These are phyloP conservation scores for Boletus pseudopeckii DNA, from an alignment of 768 basidiomycete species.

Conservation along the genomic window DNA sequence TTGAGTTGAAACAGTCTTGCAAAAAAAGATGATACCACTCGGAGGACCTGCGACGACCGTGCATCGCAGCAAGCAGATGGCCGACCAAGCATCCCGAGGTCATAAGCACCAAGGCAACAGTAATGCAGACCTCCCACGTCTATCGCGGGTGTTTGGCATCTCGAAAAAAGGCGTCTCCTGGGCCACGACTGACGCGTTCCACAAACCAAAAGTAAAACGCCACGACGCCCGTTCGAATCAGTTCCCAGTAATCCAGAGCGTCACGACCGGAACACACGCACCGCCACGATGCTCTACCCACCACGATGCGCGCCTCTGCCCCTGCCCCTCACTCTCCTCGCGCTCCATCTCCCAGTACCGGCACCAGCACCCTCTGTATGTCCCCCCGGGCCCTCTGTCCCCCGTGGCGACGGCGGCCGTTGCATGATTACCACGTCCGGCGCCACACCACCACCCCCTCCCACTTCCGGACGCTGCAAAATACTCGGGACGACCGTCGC, in stretches of 20 bases:
- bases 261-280: background rate
- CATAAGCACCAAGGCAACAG: background rate
- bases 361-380: background rate
- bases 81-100: background rate
- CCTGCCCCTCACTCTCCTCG: conserved; percentile 29
- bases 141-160: background rate
- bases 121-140: background rate
- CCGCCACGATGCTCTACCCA: conserved; percentile 11
- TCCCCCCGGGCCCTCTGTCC: background rate
- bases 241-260: background rate
- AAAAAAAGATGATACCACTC: background rate
- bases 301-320: conserved; percentile 32
- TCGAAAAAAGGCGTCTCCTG: background rate
- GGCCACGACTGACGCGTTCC: background rate
- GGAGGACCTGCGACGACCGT: background rate
- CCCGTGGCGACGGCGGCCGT: conserved; percentile 11
- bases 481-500: conserved; percentile 17
- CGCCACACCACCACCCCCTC: background rate
- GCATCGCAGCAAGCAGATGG: background rate
- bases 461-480: conserved; percentile 25
- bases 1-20: background rate
- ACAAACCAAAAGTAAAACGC: too few relatives aligned
- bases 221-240: too few relatives aligned
- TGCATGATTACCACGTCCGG: conserved; percentile 8
- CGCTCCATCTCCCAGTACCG: conserved; percentile 20